Base-by-base conservation (phyloP, 176 grass and related monocot genomes). In the Oryza rufipogon region DNA sequence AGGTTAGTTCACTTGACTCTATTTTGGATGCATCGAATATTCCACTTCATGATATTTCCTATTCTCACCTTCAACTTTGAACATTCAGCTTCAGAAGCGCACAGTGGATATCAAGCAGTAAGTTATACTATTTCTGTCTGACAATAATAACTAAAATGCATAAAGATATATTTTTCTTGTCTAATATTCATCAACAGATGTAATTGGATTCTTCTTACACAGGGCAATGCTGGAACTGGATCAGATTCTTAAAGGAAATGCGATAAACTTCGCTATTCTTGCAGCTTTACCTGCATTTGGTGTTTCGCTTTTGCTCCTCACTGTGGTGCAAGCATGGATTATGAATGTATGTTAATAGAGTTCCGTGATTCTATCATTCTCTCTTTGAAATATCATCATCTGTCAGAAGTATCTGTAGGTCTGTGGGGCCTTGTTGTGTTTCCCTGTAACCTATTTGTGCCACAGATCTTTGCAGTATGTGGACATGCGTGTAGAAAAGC, bases 261-360 rank as follows among this genome's bases (percentile, higher is more conserved):
- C 90, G 82, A 98, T 98, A 71, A 98, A 98, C 85, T 95, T 98
- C 89, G 96, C 93, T 81, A 88, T 94, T 89, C 93, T 98, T 75
- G 93, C 96, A 83, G 96, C 96, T 74, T 67, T 98, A 75, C 96
- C 96, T 33, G 96, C 93, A 73, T 98, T 92, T 91, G 92, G 85
- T 77, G 74, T 98, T 84, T 90, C 80, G 14, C 77, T 95, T 86
- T 44, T 98, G 80, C 84, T 98, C 65, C 87, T 98, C 32, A 36
- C 86, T 77, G 30, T 95, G 74, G 77, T 90, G 54, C 89, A 88
- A 70, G 75, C 92, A 92, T 98, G 96, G 96, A 44, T 86, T 67
- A 82, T 68, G 63, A 93, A 95, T 83, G 96, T 98, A 92, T 73
- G 92, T 85, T 84, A 78, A 88, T 61, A 72, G 33, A 45, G 12